Conservation (phyloP, 306 rosid genomes). For the Spatholobus suberectus region DNA sequence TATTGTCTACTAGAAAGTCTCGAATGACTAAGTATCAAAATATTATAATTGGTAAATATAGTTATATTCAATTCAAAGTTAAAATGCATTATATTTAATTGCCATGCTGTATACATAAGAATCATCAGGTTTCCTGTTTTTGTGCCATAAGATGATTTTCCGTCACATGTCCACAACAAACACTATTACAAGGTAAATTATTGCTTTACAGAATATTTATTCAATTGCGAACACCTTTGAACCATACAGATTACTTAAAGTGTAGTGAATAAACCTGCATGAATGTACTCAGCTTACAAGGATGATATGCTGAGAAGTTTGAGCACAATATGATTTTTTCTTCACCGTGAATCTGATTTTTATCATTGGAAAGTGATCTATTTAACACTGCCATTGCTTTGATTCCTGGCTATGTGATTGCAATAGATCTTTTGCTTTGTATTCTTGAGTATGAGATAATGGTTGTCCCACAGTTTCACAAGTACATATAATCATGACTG, state of each 20-base stretch:
- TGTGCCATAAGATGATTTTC: not conserved
- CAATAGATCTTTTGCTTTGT: too few species aligned
- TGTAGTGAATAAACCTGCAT: not conserved
- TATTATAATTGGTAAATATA: not conserved
- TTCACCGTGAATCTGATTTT: not conserved
- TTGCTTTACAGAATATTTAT: not conserved
- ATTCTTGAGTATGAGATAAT: too few species aligned
- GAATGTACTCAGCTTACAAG: not conserved
- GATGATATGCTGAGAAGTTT: not conserved
- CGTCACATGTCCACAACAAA: not conserved
- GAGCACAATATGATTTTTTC: not conserved
- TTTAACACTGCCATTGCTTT: too few species aligned
- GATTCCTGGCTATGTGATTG: too few species aligned
- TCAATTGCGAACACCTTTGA: not conserved
- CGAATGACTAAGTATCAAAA: not conserved
- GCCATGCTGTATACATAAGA: too few species aligned
- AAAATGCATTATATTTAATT: not conserved
- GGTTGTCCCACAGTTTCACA: too few species aligned
- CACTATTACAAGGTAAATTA: not conserved
- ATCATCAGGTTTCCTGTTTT: slow-evolving; percentile 5
- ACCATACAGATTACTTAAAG: not conserved
- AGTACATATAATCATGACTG: too few species aligned
- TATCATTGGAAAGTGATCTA: not conserved
- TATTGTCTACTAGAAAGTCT: slow-evolving; percentile 12
- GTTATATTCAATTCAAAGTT: not conserved